Conservation (phyloP, 768 basidiomycete genomes). For the Bullera alba region DNA sequence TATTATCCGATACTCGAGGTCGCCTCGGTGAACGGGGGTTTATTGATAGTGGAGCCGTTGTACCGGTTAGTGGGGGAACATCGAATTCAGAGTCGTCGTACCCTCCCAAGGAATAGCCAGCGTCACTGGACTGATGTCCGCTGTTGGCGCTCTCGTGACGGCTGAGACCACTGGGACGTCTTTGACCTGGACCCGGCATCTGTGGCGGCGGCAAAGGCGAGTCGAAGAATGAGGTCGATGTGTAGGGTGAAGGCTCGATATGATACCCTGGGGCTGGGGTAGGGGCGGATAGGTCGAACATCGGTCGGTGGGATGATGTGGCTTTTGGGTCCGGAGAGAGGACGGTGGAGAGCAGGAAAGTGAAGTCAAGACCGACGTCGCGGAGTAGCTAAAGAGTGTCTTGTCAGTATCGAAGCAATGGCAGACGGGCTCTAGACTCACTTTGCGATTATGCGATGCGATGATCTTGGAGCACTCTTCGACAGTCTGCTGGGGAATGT, state of each 20-base stretch:
- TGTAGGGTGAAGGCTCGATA: constrained; percentile 19
- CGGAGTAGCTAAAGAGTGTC: constrained; percentile 73
- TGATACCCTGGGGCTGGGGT: constrained; percentile 13
- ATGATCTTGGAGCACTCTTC: constrained; percentile 74
- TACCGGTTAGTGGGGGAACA: not conserved
- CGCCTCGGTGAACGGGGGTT: constrained; percentile 3
- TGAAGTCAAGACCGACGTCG: constrained; percentile 91
- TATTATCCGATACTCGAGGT: not conserved
- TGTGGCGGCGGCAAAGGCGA: no score
- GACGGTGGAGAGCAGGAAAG: constrained; percentile 66
- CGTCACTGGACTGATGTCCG: no score
- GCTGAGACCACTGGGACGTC: no score
- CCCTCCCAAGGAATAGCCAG: not conserved
- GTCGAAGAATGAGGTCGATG: constrained; percentile 3
- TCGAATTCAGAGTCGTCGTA: not conserved
- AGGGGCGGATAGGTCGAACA: constrained; percentile 11
- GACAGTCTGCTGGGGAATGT: constrained; percentile 62
- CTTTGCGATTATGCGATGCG: constrained; percentile 74
- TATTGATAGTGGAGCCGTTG: constrained; percentile 4
- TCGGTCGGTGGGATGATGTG: not conserved
- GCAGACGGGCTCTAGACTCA: constrained; percentile 39
- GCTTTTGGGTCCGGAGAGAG: constrained; percentile 30
- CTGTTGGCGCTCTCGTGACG: no score
- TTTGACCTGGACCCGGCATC: constrained; percentile 2
- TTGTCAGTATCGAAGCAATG: not conserved